Percentiles rank a stretch among this genome's conserved stretches.
phyloP scores from a whole-genome alignment of 148 eudicot genomes.

The Diospyros lotus region DNA sequence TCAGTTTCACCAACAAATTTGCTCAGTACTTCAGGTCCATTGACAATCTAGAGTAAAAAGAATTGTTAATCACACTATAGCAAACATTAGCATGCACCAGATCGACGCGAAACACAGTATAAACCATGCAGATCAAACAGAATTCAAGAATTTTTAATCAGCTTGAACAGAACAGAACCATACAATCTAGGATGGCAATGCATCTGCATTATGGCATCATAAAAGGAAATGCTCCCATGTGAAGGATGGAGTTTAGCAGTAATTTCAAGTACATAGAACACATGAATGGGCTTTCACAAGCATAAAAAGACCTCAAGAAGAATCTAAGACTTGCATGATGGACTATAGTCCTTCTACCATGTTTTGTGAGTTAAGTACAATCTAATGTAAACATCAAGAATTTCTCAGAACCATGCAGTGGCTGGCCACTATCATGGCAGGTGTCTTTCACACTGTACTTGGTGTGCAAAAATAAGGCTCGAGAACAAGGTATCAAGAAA shows the following conservation, averaged over 20 bases:
- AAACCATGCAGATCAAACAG: not conserved
- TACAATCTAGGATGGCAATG: slow-evolving; percentile 3
- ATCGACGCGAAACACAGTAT: not conserved
- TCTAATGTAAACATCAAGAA: too few species aligned
- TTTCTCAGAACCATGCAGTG: too few species aligned
- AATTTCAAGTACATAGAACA: not conserved
- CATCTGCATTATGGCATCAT: not conserved
- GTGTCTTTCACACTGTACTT: too few species aligned
- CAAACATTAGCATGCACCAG: not conserved
- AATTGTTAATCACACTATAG: slow-evolving; percentile 10
- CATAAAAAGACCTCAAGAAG: not conserved
- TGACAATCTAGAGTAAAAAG: slow-evolving; percentile 57
- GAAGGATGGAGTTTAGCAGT: not conserved
- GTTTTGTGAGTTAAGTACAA: too few species aligned
- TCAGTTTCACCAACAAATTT: slow-evolving; percentile 99
- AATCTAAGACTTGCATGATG: too few species aligned
- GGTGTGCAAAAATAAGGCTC: too few species aligned
- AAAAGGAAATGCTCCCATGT: not conserved
- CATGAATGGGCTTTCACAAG: not conserved
- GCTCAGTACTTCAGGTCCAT: slow-evolving; percentile 99
- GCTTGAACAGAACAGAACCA: not conserved
- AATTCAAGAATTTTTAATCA: not conserved
- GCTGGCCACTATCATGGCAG: too few species aligned
- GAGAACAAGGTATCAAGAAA: too few species aligned
- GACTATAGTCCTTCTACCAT: too few species aligned